Evolutionary conservation across 2,329 filamentous ascomycete genomes (phyloP).

Genomic region (Xylaria sp.): DNA sequence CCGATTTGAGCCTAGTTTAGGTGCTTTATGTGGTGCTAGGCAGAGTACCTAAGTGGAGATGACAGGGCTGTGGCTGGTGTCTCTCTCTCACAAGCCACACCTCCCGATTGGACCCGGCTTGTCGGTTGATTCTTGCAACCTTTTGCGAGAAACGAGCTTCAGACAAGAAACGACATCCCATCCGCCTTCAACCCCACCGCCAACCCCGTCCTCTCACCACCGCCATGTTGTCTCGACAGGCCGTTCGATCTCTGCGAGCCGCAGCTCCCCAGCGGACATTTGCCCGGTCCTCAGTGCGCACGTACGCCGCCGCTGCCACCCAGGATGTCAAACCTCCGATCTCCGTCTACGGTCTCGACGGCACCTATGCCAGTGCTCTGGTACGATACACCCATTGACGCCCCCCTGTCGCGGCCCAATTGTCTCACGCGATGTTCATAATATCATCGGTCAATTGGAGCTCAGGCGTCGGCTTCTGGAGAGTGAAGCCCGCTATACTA

Average conservation of each 20-base stretch:
- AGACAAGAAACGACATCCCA: conserved; percentile 37
- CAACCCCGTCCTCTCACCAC: conserved; percentile 36
- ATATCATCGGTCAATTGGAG: conserved; percentile 20
- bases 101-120: conserved; percentile 43
- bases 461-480: background rate
- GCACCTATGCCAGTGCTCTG: conserved; percentile 98
- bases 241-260: conserved; percentile 66
- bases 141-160: conserved; percentile 45
- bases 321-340: conserved; percentile 84
- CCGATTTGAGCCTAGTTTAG: background rate
- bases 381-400: conserved; percentile 68
- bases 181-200: conserved; percentile 42
- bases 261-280: conserved; percentile 69
- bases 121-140: conserved; percentile 47
- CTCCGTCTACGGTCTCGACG: conserved; percentile 93
- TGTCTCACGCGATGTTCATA: background rate
- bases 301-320: conserved; percentile 76
- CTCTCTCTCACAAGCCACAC: conserved; percentile 36
- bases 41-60: background rate
- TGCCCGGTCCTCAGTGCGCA: conserved; percentile 73
- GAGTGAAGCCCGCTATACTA: conserved; percentile 42
- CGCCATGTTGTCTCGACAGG: conserved; percentile 71
- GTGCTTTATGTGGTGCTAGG: background rate
- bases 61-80: conserved; percentile 22
- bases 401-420: conserved; percentile 25